Conservation (phyloP, 148 eudicot genomes). For the Limonium bicolor region DNA sequence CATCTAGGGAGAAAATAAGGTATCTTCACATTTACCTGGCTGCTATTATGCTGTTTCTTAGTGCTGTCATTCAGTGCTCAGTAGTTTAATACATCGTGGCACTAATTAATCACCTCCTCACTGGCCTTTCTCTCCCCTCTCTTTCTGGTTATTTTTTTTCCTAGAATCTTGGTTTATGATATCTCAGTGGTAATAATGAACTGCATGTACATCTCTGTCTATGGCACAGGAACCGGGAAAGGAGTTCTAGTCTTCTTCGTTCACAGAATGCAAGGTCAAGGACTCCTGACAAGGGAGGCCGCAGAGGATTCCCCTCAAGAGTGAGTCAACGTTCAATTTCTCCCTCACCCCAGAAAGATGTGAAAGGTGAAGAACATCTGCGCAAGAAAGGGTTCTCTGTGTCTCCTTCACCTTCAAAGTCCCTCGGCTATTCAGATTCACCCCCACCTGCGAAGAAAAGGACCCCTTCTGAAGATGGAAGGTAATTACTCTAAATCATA, state of each 20-base stretch:
- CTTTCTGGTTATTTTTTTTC: too few species aligned
- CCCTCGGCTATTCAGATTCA: constrained; percentile 18
- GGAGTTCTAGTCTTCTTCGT: constrained; percentile 18
- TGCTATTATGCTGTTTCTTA: constrained; percentile 1
- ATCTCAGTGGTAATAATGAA: too few species aligned
- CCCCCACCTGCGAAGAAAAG: constrained; percentile 18
- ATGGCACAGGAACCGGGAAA: constrained; percentile 20
- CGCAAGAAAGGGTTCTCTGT: constrained; percentile 18
- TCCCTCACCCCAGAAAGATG: constrained; percentile 59
- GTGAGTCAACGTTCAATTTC: constrained; percentile 25
- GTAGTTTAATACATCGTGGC: too few species aligned
- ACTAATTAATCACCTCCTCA: too few species aligned
- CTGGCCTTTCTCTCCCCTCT: too few species aligned
- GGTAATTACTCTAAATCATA: constrained; percentile 15
- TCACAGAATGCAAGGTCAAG: constrained; percentile 20
- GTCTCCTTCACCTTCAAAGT: constrained; percentile 35
- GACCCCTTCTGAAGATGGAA: constrained; percentile 27
- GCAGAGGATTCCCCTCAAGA: too few species aligned
- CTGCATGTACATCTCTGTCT: too few species aligned
- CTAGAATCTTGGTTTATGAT: too few species aligned
- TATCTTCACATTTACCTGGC: not conserved
- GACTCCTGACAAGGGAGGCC: constrained; percentile 14
- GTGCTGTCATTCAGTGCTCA: too few species aligned
- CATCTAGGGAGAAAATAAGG: not conserved
- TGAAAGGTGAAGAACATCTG: constrained; percentile 13